Evolutionary conservation across 2,329 filamentous ascomycete species (phyloP).

Genomic region (Exophiala sideris): DNA sequence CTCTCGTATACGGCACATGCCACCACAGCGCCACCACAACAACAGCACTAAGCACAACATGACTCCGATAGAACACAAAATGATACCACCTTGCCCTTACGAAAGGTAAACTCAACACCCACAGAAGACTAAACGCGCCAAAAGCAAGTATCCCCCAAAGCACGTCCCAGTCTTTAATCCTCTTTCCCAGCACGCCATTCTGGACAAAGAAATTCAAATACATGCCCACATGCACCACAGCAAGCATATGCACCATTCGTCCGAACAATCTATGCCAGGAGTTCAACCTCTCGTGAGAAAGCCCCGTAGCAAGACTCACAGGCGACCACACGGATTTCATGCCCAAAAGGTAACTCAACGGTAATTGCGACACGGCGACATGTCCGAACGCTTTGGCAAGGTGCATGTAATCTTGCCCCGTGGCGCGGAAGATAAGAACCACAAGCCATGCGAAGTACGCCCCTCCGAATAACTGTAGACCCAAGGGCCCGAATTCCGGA

Average conservation of each 20-base stretch:
- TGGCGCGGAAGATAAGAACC: slow-evolving; percentile 20
- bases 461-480: slow-evolving; percentile 18
- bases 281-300: slow-evolving; percentile 56
- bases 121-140: slow-evolving; percentile 42
- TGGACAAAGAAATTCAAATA: slow-evolving; percentile 59
- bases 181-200: slow-evolving; percentile 49
- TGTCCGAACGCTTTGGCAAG: slow-evolving; percentile 61
- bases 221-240: slow-evolving; percentile 51
- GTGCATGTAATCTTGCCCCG: slow-evolving; percentile 55
- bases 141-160: slow-evolving; percentile 54
- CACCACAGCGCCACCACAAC: slow-evolving; percentile 51
- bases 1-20: slow-evolving; percentile 55
- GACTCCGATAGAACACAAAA: slow-evolving; percentile 52
- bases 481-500: slow-evolving; percentile 23
- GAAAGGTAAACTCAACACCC: slow-evolving; percentile 49
- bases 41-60: slow-evolving; percentile 51
- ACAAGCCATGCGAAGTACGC: slow-evolving; percentile 25
- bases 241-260: slow-evolving; percentile 51
- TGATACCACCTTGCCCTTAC: slow-evolving; percentile 48
- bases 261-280: slow-evolving; percentile 57
- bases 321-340: slow-evolving; percentile 38
- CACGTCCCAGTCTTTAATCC: slow-evolving; percentile 56
- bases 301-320: slow-evolving; percentile 50
- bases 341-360: slow-evolving; percentile 57
- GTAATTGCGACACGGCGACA: slow-evolving; percentile 57